phyloP scores from a whole-genome alignment of 768 basidiomycete species.

The Rhodotorula paludigena region DNA sequence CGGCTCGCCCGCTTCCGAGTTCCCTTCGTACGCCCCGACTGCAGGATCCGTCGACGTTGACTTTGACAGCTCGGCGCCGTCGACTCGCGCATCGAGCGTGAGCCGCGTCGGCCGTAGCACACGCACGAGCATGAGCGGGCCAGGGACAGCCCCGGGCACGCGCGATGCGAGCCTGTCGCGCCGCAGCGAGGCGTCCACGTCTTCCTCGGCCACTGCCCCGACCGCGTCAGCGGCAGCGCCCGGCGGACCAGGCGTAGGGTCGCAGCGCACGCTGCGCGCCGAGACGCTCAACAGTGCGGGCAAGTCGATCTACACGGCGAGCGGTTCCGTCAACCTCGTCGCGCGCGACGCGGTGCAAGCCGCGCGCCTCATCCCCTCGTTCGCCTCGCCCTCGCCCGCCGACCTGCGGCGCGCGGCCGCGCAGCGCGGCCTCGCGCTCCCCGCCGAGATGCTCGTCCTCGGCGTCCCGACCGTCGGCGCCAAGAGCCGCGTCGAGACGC shows the following conservation, averaged over 20 bases:
- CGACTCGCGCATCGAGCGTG: neutral
- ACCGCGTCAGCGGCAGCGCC: neutral
- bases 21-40: neutral
- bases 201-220: neutral
- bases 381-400: neutral
- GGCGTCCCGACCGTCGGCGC: conserved; percentile 76
- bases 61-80: neutral
- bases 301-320: neutral
- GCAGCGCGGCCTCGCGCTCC: conserved; percentile 48
- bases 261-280: neutral
- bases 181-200: neutral
- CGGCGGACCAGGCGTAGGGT: too few relatives aligned
- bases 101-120: neutral
- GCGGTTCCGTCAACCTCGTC: conserved; percentile 28
- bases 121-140: neutral
- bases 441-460: conserved; percentile 68
- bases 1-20: neutral
- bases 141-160: neutral
- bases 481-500: conserved; percentile 91
- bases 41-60: too few relatives aligned
- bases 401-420: conserved; percentile 60
- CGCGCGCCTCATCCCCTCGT: conserved; percentile 12
- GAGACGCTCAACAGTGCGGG: neutral
- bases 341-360: conserved; percentile 35
- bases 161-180: neutral